Evolutionary conservation across 2,329 filamentous ascomycete species (phyloP).

Genomic region (Calonectria naviculata): DNA sequence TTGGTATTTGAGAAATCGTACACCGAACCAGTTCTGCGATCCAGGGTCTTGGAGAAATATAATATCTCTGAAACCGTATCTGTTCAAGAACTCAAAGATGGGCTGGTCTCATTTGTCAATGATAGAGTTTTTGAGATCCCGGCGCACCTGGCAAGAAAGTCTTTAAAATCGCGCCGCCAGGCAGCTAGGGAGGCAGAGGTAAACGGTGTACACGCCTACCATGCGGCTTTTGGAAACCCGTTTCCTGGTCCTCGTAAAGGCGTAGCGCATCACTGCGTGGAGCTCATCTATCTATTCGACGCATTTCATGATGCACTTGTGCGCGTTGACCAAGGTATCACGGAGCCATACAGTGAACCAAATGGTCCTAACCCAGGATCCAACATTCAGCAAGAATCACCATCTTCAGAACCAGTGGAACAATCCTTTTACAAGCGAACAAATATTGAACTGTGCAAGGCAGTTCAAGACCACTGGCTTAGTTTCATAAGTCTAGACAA

Average conservation of each 20-base stretch:
- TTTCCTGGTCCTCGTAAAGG: not conserved
- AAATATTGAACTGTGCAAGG: not conserved
- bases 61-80: not conserved
- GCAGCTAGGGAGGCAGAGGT: not conserved
- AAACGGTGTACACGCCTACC: not conserved
- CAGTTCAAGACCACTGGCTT: not conserved
- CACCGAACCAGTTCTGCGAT: not conserved
- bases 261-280: not conserved
- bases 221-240: constrained; percentile 5
- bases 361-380: not conserved
- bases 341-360: not conserved
- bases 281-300: constrained; percentile 2
- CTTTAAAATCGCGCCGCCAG: not conserved
- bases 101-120: not conserved
- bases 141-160: not conserved
- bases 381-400: not conserved
- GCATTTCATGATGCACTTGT: constrained; percentile 5
- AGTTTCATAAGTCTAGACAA: not conserved
- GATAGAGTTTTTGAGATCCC: not conserved
- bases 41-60: not conserved
- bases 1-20: not conserved
- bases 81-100: not conserved
- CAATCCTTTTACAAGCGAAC: not conserved
- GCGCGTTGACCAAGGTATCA: not conserved
- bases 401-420: not conserved